Evolutionary conservation across 768 basidiomycete genomes (phyloP), one percentile per base, ranked within the genome.

Genomic region (Ramaria sp.): DNA sequence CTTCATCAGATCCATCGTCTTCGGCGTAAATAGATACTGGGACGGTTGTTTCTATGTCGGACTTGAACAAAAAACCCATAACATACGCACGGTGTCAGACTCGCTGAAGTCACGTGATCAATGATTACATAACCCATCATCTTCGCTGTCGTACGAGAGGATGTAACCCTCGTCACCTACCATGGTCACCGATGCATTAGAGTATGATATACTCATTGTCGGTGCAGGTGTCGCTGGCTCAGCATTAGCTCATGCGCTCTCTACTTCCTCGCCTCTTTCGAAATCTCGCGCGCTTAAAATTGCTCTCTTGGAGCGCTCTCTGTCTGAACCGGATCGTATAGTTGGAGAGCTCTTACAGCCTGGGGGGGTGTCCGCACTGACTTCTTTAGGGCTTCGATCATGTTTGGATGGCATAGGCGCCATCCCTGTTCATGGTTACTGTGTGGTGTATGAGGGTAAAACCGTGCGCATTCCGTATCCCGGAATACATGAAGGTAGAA

Each of bases 341-440:
- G 96, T 98, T 32, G 96, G 96, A 24, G 96, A 99, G 67, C 81
- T 98, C 0, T 72, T 99, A 22, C 96, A 99, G 63, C 96, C 96
- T 1, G 93, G 85, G 1, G 96, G 96, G 0, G 82, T 92, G 22
- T 71, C 73, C 12, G 82, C 91, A 0, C 70, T 99, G 43, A 70
- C 78, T 55, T 69, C 77, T 36, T 78, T 99, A n/a, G 94, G 91
- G 0, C 66, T 99, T 60, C 79, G 78, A 47, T 70, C 70, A 6
- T 83, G 82, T 52, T 67, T 96, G 43, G 87, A 97, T 24, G 83
- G 78, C n/a, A 94, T 98, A 55, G 94, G 90, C 66, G 83, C 93
- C 0, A 75, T 92, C 28, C 79, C 80, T 0, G 85, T 81, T 13
- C 71, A 83, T 51, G 95, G 96, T 3, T 98, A 99, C 69, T 88